A percentile compares a stretch with the other conserved stretches of the same genome.
Evolutionary conservation across 106 monocot genomes (phyloP).

Genomic region (Dioscorea dumetorum): DNA sequence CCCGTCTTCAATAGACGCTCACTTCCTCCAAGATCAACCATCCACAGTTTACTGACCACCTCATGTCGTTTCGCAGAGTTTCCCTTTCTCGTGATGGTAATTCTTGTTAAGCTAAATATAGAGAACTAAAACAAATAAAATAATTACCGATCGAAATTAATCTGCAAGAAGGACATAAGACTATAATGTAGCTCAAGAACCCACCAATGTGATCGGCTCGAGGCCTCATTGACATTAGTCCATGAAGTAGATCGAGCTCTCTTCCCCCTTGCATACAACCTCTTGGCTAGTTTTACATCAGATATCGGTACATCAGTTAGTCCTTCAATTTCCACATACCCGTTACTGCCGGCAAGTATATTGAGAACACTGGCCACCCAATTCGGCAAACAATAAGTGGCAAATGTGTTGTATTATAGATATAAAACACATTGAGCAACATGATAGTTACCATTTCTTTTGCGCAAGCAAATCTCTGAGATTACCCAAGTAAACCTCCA

Average conservation of each 20-base stretch:
- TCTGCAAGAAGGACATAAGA: neutral
- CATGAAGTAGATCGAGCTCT: conserved; percentile 65
- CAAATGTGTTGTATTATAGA: neutral
- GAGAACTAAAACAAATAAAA: conserved; percentile 61
- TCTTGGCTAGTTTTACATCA: conserved; percentile 40
- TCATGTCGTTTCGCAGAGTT: neutral
- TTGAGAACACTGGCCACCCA: conserved; percentile 27
- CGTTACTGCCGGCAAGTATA: conserved; percentile 39
- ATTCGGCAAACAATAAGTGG: neutral
- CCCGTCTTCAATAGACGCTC: conserved; percentile 81
- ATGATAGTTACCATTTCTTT: conserved; percentile 28
- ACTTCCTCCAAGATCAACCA: conserved; percentile 88
- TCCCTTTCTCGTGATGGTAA: conserved; percentile 32
- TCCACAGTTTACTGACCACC: conserved; percentile 57
- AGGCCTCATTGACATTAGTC: conserved; percentile 78
- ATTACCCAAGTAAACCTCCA: conserved; percentile 82
- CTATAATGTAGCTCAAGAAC: conserved; percentile 13
- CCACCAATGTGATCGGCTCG: conserved; percentile 92
- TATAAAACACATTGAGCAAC: neutral
- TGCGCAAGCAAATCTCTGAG: conserved; percentile 52
- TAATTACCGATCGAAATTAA: conserved; percentile 20
- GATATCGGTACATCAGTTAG: conserved; percentile 40
- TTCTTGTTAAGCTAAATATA: conserved; percentile 83
- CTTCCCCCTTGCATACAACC: conserved; percentile 54
- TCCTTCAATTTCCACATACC: conserved; percentile 61